Conservation (phyloP, 1,284 basidiomycete genomes). For the Ceratobasidium papillatum region DNA sequence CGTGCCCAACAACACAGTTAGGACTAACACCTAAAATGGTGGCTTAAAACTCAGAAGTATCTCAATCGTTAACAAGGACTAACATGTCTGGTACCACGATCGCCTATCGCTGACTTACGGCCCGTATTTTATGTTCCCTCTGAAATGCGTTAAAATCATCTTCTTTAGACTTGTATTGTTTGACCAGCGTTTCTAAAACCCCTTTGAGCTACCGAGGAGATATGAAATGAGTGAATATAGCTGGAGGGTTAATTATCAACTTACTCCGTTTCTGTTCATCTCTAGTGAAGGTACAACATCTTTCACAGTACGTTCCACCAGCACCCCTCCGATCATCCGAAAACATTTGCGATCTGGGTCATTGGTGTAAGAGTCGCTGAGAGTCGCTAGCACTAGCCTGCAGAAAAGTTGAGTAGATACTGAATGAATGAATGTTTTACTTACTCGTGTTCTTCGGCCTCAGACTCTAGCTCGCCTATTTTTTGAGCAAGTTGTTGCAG, state of each 20-base stretch:
- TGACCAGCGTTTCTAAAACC: conserved; percentile 76
- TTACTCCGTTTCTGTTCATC: conserved; percentile 84
- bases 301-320: conserved; percentile 95
- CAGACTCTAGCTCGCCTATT: conserved; percentile 92
- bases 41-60: not conserved
- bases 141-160: conserved; percentile 85
- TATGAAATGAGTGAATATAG: not conserved
- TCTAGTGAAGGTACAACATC: conserved; percentile 92
- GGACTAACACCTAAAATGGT: not conserved
- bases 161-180: conserved; percentile 89
- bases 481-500: conserved; percentile 87
- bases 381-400: conserved; percentile 89
- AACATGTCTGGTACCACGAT: not conserved
- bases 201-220: conserved; percentile 70
- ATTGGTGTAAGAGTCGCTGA: conserved; percentile 77
- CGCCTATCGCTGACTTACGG: conserved; percentile 10
- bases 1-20: no score
- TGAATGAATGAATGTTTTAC: conserved; percentile 47
- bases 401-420: not conserved
- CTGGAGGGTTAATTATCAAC: conserved; percentile 48
- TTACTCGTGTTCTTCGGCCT: conserved; percentile 89
- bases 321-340: conserved; percentile 92
- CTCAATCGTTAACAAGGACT: not conserved
- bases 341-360: conserved; percentile 96
- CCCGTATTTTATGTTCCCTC: conserved; percentile 75